Evolutionary conservation across 768 basidiomycete species (phyloP), one percentile per base, ranked within the genome.

Genomic region (Butyriboletus loyo): DNA sequence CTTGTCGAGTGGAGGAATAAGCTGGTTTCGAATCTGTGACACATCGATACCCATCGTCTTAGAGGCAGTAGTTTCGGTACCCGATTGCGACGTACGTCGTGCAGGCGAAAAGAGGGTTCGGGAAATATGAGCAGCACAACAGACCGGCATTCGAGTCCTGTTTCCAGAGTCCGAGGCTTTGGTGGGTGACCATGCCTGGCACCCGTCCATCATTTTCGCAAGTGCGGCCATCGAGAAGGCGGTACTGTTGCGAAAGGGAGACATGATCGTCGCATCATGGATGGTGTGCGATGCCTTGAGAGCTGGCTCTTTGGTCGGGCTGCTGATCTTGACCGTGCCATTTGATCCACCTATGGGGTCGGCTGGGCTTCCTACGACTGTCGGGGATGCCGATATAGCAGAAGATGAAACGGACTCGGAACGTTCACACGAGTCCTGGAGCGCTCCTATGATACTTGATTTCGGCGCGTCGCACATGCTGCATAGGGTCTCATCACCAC

Each of bases 1-100:
- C 32, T 46, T 27, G 15, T 50, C 52, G 13, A 55, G 56, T 17
- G 47, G n/a, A 4, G 63, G 49, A 2, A 45, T 17, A 21, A 53
- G 55, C n/a, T 19, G 47, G 0, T 19, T 43, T 50, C 1, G 46
- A 52, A 56, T 35, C 17, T 21, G 50, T 3, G 48, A 42, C n/a
- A 17, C 28, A 8, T 46, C n/a, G 5, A 27, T 37, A 2, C 46
- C 30, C 7, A 5, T n/a, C n/a, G 19, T 9, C 51, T 5, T 48
- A 1, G 19, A n/a, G 2, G 21, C 3, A 27, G 19, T 6, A 0
- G 13, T 28, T 14, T 28, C 13, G 19, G 13, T 1, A 4, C 5
- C 11, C 0, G 36, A 21, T 4, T 38, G 41, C 0, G 38, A 24
- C 3, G 13, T 31, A 28, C 3, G 15, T 34, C 4, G 22, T 2